Conservation (phyloP, 2,329 filamentous ascomycete species). For the Dryadomyces quercus-mongolicae region DNA sequence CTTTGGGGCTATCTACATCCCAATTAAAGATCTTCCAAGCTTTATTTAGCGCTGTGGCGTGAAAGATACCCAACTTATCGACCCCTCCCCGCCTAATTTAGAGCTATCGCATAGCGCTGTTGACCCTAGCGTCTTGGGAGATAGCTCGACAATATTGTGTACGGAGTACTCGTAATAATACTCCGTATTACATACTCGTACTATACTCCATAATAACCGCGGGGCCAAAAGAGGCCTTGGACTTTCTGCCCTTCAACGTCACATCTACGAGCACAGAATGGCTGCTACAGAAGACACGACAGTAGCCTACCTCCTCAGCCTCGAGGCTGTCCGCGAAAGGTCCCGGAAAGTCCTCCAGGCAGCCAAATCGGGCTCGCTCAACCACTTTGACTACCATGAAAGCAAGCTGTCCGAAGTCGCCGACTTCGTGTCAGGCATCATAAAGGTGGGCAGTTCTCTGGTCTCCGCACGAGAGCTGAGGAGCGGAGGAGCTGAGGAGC, state of each 20-base stretch:
- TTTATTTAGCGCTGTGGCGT: background rate
- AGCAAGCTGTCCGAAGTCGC: constrained; percentile 1
- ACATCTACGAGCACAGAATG: background rate
- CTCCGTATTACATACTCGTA: no score
- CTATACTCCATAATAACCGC: background rate
- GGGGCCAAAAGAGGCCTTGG: background rate
- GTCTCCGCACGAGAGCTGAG: no score
- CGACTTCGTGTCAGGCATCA: constrained; percentile 3
- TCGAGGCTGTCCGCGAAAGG: constrained; percentile 3
- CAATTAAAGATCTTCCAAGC: background rate
- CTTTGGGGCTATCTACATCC: background rate
- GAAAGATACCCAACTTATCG: background rate
- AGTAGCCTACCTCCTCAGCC: constrained; percentile 4
- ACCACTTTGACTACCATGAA: constrained; percentile 7
- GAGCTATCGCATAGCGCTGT: background rate
- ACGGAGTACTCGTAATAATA: no score
- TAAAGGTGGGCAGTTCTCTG: background rate
- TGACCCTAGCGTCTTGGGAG: background rate
- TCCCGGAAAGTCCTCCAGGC: background rate
- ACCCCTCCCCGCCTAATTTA: background rate
- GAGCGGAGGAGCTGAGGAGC: no score
- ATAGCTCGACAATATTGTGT: background rate
- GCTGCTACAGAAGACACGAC: background rate
- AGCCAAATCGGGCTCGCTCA: constrained; percentile 1
- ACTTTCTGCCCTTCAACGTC: no score